Conservation (phyloP, 2,329 filamentous ascomycete species). For the Ascochyta koolunga region DNA sequence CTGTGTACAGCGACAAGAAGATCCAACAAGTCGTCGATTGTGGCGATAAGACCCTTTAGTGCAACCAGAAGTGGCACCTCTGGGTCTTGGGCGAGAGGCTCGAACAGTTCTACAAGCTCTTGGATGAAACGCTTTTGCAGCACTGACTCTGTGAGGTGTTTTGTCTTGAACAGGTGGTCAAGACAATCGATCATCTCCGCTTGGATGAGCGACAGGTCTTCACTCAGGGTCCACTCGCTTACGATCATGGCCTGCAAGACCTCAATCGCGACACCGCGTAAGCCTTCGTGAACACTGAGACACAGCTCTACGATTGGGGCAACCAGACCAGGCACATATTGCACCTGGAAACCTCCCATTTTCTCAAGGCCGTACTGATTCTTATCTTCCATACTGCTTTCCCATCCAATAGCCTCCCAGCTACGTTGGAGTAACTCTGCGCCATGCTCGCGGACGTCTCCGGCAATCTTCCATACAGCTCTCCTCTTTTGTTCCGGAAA, state of each 20-base stretch:
- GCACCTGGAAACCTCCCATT: conserved; percentile 96
- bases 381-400: conserved; percentile 80
- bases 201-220: conserved; percentile 88
- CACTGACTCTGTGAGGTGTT: conserved; percentile 84
- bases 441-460: conserved; percentile 90
- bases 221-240: conserved; percentile 95
- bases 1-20: conserved; percentile 89
- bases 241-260: conserved; percentile 98
- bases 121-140: conserved; percentile 90
- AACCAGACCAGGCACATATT: conserved; percentile 93
- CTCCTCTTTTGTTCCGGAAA: conserved; percentile 96
- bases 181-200: conserved; percentile 96
- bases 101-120: conserved; percentile 83
- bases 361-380: conserved; percentile 77
- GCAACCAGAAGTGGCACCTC: conserved; percentile 78
- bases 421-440: conserved; percentile 82
- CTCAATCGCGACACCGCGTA: conserved; percentile 88
- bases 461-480: conserved; percentile 98
- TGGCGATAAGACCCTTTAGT: conserved; percentile 78
- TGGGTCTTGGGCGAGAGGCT: conserved; percentile 67
- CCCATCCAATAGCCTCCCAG: conserved; percentile 98
- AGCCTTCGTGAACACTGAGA: conserved; percentile 89
- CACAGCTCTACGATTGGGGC: conserved; percentile 92
- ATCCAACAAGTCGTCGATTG: conserved; percentile 88
- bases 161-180: conserved; percentile 87